phyloP scores from a whole-genome alignment of 495 filamentous ascomycete genomes.

The Cryomyces minteri region DNA sequence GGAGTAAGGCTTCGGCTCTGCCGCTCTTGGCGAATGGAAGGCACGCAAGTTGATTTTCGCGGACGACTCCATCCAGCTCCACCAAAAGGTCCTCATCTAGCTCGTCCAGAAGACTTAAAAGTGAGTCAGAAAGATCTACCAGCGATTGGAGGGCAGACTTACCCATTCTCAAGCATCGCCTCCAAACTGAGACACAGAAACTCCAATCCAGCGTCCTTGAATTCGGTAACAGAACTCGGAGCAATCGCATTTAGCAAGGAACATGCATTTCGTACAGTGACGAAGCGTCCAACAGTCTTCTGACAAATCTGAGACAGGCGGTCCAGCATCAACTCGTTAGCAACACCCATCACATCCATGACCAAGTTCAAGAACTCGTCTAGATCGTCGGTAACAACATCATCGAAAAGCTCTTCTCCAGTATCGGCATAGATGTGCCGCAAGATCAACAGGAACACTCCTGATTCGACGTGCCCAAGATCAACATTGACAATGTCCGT shows the following conservation, averaged over 20 bases:
- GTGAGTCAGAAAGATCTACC: conserved; percentile 7
- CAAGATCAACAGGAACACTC: conserved; percentile 61
- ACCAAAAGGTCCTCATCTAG: conserved; percentile 68
- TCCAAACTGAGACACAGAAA: conserved; percentile 87
- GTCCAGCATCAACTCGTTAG: conserved; percentile 92
- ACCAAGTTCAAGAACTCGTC: conserved; percentile 75
- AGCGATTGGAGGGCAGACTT: conserved; percentile 8
- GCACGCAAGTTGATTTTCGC: conserved; percentile 60
- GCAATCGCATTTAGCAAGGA: conserved; percentile 67
- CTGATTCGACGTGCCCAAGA: conserved; percentile 55
- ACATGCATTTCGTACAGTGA: conserved; percentile 73
- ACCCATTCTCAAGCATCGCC: conserved; percentile 73
- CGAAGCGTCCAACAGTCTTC: conserved; percentile 68
- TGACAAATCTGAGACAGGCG: conserved; percentile 80
- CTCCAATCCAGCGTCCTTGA: conserved; percentile 76
- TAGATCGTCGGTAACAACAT: conserved; percentile 46
- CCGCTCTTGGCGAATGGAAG: conserved; percentile 59
- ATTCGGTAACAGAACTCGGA: conserved; percentile 61
- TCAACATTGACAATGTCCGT: conserved; percentile 45
- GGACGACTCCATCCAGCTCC: conserved; percentile 62
- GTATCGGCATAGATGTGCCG: conserved; percentile 70
- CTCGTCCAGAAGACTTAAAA: conserved; percentile 47
- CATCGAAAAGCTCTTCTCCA: conserved; percentile 65
- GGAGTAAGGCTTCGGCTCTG: conserved; percentile 46
- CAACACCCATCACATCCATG: conserved; percentile 79